phyloP scores from a whole-genome alignment of 2,329 filamentous ascomycete genomes.

The Dothistroma septosporum region DNA sequence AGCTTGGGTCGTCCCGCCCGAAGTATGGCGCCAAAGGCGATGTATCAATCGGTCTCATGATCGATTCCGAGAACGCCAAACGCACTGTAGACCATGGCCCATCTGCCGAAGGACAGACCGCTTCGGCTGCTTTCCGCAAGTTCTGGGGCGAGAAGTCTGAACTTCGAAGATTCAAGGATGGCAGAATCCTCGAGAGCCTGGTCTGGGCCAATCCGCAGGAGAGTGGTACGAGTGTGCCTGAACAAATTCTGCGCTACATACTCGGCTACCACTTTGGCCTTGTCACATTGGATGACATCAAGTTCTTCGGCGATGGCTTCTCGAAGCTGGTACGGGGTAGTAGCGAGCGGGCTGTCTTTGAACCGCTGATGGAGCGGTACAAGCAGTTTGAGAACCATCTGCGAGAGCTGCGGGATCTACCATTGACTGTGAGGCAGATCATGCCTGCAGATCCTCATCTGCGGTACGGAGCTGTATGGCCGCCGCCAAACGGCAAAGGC shows the following conservation, averaged over 20 bases:
- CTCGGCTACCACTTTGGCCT: conserved; percentile 65
- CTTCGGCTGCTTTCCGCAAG: conserved; percentile 73
- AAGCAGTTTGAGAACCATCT: conserved; percentile 70
- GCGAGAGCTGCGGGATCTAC: conserved; percentile 73
- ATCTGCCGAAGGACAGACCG: conserved; percentile 76
- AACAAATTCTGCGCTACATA: conserved; percentile 74
- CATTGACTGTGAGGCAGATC: conserved; percentile 79
- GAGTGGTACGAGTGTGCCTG: conserved; percentile 58
- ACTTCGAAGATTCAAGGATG: conserved; percentile 89
- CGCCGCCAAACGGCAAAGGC: conserved; percentile 48
- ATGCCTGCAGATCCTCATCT: conserved; percentile 67
- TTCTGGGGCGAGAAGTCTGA: conserved; percentile 97
- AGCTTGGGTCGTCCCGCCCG: conserved; percentile 31
- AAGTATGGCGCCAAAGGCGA: conserved; percentile 28
- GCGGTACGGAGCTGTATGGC: conserved; percentile 64
- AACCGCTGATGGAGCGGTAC: conserved; percentile 66
- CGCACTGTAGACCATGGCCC: conserved; percentile 86
- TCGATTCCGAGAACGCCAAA: conserved; percentile 67
- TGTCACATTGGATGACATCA: conserved; percentile 46
- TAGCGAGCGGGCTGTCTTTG: conserved; percentile 54
- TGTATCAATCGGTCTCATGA: conserved; percentile 63
- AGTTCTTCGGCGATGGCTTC: conserved; percentile 47
- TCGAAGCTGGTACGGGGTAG: conserved; percentile 41
- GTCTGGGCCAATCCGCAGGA: conserved; percentile 68
- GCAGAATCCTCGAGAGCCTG: conserved; percentile 86